These are phyloP conservation scores for Alternaria longipes DNA, from an alignment of 2,329 filamentous ascomycete genomes.

Conservation along the genomic window DNA sequence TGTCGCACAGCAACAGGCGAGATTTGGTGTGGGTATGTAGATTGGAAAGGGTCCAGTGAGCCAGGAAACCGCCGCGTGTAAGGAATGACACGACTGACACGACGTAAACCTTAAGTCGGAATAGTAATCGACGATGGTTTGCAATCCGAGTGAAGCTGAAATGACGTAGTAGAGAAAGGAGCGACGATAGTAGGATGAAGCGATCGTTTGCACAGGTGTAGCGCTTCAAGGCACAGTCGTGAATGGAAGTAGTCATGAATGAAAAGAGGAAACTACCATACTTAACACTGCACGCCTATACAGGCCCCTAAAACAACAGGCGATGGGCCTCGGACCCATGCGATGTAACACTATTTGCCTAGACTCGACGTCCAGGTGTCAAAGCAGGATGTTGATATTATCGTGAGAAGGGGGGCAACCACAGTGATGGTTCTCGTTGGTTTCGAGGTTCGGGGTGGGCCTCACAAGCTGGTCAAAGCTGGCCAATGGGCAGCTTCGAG, in stretches of 20 bases:
- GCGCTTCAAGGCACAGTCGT: conserved; percentile 33
- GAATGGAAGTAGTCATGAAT: conserved; percentile 9
- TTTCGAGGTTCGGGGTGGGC: conserved; percentile 25
- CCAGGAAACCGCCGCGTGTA: conserved; percentile 11
- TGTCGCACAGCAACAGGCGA: conserved; percentile 29
- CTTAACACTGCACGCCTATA: conserved; percentile 13
- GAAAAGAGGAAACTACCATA: conserved; percentile 16
- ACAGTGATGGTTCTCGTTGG: conserved; percentile 23
- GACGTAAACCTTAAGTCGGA: conserved; percentile 1
- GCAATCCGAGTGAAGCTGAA: background rate
- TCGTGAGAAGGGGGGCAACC: conserved; percentile 20
- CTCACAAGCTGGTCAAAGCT: background rate
- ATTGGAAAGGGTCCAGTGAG: conserved; percentile 7
- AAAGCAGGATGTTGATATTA: conserved; percentile 19
- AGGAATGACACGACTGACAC: background rate
- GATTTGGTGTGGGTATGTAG: conserved; percentile 27
- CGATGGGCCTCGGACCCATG: conserved; percentile 5
- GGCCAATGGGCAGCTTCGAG: conserved; percentile 25
- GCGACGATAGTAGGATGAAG: conserved; percentile 15
- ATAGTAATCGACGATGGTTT: conserved; percentile 4
- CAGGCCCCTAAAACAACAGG: conserved; percentile 11
- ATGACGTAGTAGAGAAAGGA: conserved; percentile 14
- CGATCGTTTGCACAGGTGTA: conserved; percentile 16
- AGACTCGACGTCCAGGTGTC: conserved; percentile 15
- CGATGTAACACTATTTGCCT: conserved; percentile 23